Conservation (phyloP, 768 basidiomycete genomes). For the Tricholoma furcatifolium region DNA sequence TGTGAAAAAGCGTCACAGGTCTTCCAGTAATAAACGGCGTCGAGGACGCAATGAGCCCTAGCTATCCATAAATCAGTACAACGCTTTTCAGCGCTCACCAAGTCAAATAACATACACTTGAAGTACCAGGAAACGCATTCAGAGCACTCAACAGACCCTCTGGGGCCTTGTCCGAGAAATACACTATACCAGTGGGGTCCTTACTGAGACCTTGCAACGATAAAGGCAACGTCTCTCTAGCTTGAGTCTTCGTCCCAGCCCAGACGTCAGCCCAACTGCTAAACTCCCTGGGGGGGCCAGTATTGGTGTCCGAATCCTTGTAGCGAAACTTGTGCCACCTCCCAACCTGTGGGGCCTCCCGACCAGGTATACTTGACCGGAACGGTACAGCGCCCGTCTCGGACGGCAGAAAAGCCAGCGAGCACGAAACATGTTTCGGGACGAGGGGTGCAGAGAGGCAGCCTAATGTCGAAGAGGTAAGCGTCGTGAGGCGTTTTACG, state of each 20-base stretch:
- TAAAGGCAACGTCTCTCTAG: constrained; percentile 30
- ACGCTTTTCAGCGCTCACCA: not conserved
- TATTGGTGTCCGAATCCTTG: constrained; percentile 18
- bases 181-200: constrained; percentile 40
- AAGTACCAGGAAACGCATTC: constrained; percentile 39
- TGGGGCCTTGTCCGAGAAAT: constrained; percentile 56
- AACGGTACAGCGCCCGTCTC: constrained; percentile 42
- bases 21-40: constrained; percentile 81
- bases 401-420: constrained; percentile 51
- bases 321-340: constrained; percentile 65
- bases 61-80: constrained; percentile 30
- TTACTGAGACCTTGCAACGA: constrained; percentile 40
- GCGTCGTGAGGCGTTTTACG: constrained; percentile 36
- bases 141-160: constrained; percentile 54
- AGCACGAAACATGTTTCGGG: constrained; percentile 43
- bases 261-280: constrained; percentile 53
- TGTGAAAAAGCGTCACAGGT: constrained; percentile 66
- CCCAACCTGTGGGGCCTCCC: constrained; percentile 61
- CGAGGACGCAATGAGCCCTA: constrained; percentile 69
- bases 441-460: constrained; percentile 58
- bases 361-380: constrained; percentile 63
- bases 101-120: constrained; percentile 40
- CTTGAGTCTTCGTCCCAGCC: constrained; percentile 26
- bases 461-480: constrained; percentile 48
- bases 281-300: constrained; percentile 17